Evolutionary conservation across 495 filamentous ascomycete species (phyloP).

Genomic region (Neurospora sp.): DNA sequence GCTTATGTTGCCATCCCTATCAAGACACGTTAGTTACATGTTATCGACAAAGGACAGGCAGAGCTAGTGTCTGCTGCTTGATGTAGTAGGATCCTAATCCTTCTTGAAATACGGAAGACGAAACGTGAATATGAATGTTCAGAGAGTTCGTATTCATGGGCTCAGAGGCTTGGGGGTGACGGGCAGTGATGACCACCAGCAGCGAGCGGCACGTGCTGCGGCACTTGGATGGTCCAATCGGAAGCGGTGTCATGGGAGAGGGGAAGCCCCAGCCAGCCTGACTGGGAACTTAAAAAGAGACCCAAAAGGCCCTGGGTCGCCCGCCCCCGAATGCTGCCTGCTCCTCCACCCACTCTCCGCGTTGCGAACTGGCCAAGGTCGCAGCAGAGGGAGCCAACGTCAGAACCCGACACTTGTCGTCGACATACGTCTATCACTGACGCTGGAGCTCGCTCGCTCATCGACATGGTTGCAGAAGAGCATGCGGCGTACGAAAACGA

Average conservation of each 20-base stretch:
- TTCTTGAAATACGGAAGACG: neutral
- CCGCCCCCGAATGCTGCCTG: conserved; percentile 31
- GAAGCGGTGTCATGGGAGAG: conserved; percentile 14
- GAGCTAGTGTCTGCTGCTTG: neutral
- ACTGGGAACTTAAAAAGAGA: conserved; percentile 33
- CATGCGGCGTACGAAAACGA: neutral
- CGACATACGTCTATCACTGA: neutral
- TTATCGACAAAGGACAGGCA: neutral
- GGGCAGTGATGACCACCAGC: neutral
- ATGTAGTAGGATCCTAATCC: neutral
- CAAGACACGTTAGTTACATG: conserved; percentile 7
- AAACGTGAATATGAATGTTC: neutral
- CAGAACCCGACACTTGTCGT: conserved; percentile 12
- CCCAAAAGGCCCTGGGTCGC: conserved; percentile 47
- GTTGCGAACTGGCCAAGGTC: conserved; percentile 7
- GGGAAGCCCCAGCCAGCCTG: conserved; percentile 4
- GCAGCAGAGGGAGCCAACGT: conserved; percentile 4
- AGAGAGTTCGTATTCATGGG: neutral
- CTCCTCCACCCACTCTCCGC: conserved; percentile 30
- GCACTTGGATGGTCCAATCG: conserved; percentile 14
- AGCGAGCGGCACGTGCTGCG: conserved; percentile 19
- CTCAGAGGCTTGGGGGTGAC: neutral
- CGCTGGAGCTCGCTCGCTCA: neutral
- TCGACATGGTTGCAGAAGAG: neutral
- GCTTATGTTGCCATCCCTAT: conserved; percentile 88